Base-by-base conservation (phyloP, 2,329 filamentous ascomycete genomes). In the Anisogramma anomala region DNA sequence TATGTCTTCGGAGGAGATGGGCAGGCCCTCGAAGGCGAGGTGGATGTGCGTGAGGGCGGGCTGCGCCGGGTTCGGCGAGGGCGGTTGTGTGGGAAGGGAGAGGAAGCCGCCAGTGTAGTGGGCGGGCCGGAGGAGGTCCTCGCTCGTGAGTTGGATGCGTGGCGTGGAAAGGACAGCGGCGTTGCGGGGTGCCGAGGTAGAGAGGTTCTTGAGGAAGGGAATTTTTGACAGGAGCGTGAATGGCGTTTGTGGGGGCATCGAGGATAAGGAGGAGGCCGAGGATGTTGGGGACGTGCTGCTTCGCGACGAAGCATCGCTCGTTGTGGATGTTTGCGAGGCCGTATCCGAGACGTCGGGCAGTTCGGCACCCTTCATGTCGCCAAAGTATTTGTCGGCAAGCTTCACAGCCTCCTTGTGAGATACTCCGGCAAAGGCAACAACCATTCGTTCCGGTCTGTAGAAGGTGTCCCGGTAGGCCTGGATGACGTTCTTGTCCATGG, bases 41-140 rank as follows among this genome's bases (percentile, higher is more conserved):
- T 96, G 87, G 53, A 98, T 88, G 62, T 98, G 84, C 15, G 85
- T 93, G 52, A 95, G 79, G 41, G 79, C 76, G 22, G 85, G 86
- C 43, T 84, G 69, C 55, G 80, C 79, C 19, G 86, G 84, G 61
- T 84, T 88, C 2, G 73, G 65, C 0, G 85, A 84, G 1, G 82
- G 81, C 3, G 86, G 84, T 35, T 91, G 82, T 0, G 79, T 71
- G 1, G 87, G 87, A 9, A 94, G 78, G 2, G 84, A 82, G 46
- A 94, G 76, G 66, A 94, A 94, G 41, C 91, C 91, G 54, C 91
- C 91, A 0, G 89, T 96, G 63, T 98, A 98, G 56, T 81, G 82
- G 7, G 89, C 77, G 1, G 84, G 74, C 39, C 68, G 63, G 40
- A 63, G 63, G 48, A 87, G 71, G 50, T 85, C 72, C 26, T 74